Evolutionary conservation across 179 eudicot genomes (phyloP).

Genomic region (Spinacia oleracea): DNA sequence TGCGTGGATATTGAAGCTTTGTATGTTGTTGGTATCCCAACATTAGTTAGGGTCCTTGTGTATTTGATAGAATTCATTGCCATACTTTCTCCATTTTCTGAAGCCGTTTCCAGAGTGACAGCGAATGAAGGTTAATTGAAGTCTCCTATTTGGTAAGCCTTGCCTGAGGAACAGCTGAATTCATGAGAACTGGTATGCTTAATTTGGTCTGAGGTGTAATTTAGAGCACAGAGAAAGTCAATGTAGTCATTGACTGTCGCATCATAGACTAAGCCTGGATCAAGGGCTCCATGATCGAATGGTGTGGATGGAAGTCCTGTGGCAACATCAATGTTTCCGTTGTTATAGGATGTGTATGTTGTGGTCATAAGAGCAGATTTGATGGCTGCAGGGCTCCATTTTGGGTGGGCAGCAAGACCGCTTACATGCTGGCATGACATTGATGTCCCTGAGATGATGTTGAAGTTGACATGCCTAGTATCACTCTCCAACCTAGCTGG

Average conservation of each 20-base stretch:
- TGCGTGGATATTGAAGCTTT: slow-evolving; percentile 50
- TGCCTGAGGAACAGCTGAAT: slow-evolving; percentile 45
- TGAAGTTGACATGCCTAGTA: slow-evolving; percentile 61
- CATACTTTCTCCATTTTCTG: slow-evolving; percentile 41
- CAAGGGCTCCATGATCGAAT: slow-evolving; percentile 70
- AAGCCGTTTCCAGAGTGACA: slow-evolving; percentile 57
- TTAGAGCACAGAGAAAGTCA: slow-evolving; percentile 71
- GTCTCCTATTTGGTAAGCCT: slow-evolving; percentile 48
- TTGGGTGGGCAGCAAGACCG: slow-evolving; percentile 78
- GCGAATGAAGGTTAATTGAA: slow-evolving; percentile 80
- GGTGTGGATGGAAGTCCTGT: slow-evolving; percentile 69
- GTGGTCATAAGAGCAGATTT: slow-evolving; percentile 91
- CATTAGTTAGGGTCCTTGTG: slow-evolving; percentile 71
- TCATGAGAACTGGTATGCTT: slow-evolving; percentile 38
- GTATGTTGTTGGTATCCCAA: slow-evolving; percentile 66
- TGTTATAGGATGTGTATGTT: slow-evolving; percentile 57
- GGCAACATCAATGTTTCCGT: slow-evolving; percentile 55
- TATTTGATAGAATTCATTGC: slow-evolving; percentile 41
- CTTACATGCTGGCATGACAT: slow-evolving; percentile 93
- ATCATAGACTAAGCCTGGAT: slow-evolving; percentile 83
- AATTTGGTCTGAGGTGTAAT: slow-evolving; percentile 52
- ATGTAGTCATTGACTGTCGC: slow-evolving; percentile 54
- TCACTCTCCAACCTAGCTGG: slow-evolving; percentile 57
- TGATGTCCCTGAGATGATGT: slow-evolving; percentile 85
- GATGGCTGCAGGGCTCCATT: slow-evolving; percentile 85